A percentile compares a stretch with the other conserved stretches of the same genome.
Conservation (phyloP, 2,329 filamentous ascomycete species). For the Lecanicillium sp. region DNA sequence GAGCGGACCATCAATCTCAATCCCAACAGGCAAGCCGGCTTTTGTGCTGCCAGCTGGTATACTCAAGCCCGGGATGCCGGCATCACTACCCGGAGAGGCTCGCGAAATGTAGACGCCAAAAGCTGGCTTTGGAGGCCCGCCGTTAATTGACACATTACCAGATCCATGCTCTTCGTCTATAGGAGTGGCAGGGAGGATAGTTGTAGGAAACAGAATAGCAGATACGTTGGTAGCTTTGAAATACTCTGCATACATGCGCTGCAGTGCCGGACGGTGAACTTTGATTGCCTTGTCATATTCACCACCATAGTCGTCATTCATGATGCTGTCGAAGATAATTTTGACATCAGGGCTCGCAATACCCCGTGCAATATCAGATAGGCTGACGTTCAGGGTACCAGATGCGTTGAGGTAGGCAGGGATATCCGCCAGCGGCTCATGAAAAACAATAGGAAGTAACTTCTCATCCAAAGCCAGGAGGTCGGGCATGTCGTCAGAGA, state of each 20-base stretch:
- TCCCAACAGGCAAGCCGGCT: slow-evolving; percentile 9
- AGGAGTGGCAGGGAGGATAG: slow-evolving; percentile 10
- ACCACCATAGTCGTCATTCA: slow-evolving; percentile 2
- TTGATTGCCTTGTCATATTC: slow-evolving; percentile 9
- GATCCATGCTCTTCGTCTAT: slow-evolving; percentile 10
- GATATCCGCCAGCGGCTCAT: slow-evolving; percentile 9
- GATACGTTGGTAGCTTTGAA: slow-evolving; percentile 7
- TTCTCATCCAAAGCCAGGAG: slow-evolving; percentile 8
- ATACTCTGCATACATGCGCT: slow-evolving; percentile 10
- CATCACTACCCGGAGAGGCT: slow-evolving; percentile 10
- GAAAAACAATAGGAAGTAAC: slow-evolving; percentile 6
- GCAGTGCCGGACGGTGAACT: slow-evolving; percentile 11
- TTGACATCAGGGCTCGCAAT: slow-evolving; percentile 10
- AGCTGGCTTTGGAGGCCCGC: slow-evolving; percentile 8
- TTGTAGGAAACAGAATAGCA: slow-evolving; percentile 12
- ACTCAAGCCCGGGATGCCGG: slow-evolving; percentile 12
- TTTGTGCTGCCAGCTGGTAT: slow-evolving; percentile 10
- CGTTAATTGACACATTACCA: slow-evolving; percentile 12
- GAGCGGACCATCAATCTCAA: slow-evolving; percentile 11
- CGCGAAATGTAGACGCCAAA: slow-evolving; percentile 10
- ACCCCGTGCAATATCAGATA: slow-evolving; percentile 5
- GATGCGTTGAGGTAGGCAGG: slow-evolving; percentile 9
- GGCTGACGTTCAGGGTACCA: not conserved
- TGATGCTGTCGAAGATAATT: slow-evolving; percentile 4
- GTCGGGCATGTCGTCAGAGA: slow-evolving; percentile 10